A percentile compares a stretch with the other conserved stretches of the same genome.
phyloP scores from a whole-genome alignment of 2,329 filamentous ascomycete species.

The Knufia fluminis region DNA sequence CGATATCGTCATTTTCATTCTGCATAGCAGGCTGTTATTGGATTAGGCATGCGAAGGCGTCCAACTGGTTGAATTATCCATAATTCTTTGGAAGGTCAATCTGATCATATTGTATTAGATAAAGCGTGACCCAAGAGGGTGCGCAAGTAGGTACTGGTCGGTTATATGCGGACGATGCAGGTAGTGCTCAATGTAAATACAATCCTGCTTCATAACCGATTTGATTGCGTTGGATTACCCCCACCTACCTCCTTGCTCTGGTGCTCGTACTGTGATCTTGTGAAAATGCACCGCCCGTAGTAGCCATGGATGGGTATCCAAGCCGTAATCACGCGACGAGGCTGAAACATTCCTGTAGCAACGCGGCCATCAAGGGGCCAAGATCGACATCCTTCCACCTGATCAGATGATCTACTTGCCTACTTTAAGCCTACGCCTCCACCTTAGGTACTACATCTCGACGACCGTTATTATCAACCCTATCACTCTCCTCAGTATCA shows the following conservation, averaged over 20 bases:
- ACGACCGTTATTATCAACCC: no score
- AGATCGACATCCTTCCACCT: neutral
- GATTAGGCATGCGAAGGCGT: neutral
- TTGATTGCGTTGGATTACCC: no score
- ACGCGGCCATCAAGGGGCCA: no score
- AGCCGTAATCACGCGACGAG: neutral
- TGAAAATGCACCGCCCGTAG: no score
- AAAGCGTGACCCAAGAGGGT: neutral
- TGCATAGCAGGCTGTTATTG: neutral
- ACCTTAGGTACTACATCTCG: no score
- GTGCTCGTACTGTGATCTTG: no score
- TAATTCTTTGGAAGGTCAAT: neutral
- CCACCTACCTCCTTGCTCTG: no score
- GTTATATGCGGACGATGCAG: neutral
- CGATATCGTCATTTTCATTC: slow-evolving; percentile 4
- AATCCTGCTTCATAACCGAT: neutral
- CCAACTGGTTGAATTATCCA: neutral
- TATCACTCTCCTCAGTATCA: no score
- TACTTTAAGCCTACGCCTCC: no score
- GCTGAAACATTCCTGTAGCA: slow-evolving; percentile 1
- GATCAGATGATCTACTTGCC: neutral
- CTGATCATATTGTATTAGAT: neutral
- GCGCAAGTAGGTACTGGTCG: neutral
- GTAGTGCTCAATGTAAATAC: neutral
- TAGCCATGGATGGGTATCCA: no score